Percentiles rank a stretch among this genome's conserved stretches.
Evolutionary conservation across 2,329 filamentous ascomycete genomes (phyloP).

Genomic region (Helicocarpus griseus): DNA sequence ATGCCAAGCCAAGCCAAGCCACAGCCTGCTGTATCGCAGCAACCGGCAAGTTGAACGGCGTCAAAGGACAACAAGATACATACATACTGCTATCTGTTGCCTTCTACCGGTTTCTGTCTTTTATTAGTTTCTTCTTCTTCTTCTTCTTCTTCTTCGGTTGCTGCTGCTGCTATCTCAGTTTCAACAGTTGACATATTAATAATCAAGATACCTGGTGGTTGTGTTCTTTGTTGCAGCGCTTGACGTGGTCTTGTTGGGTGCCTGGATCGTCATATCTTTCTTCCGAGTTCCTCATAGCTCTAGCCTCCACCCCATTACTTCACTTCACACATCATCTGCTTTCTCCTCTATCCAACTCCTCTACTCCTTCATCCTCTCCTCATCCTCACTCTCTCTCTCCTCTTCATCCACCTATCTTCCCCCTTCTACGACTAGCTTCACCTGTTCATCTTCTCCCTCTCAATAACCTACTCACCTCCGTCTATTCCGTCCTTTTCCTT

Average conservation of each 20-base stretch:
- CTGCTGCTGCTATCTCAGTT: not conserved
- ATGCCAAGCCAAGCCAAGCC: constrained; percentile 5
- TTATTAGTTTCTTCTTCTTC: no score
- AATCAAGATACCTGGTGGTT: constrained; percentile 1
- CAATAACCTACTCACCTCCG: constrained; percentile 2
- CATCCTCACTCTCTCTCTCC: not conserved
- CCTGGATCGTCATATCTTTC: constrained; percentile 5
- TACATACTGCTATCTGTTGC: not conserved
- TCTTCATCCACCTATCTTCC: not conserved
- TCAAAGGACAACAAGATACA: constrained; percentile 5
- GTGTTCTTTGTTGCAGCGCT: no score
- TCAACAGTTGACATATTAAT: no score
- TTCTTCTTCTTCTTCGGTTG: not conserved
- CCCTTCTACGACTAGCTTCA: not conserved
- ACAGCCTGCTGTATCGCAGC: not conserved
- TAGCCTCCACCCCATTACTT: not conserved
- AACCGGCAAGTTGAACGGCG: no score
- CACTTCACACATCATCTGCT: not conserved
- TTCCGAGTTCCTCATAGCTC: constrained; percentile 5
- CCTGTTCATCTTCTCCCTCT: constrained; percentile 6
- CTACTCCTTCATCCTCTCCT: not conserved
- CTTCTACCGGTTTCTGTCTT: constrained; percentile 9
- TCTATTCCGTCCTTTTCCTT: constrained; percentile 15
- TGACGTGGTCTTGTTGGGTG: not conserved
- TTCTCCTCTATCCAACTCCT: not conserved